phyloP scores from a whole-genome alignment of 768 basidiomycete species.

The Calvatia gigantea region DNA sequence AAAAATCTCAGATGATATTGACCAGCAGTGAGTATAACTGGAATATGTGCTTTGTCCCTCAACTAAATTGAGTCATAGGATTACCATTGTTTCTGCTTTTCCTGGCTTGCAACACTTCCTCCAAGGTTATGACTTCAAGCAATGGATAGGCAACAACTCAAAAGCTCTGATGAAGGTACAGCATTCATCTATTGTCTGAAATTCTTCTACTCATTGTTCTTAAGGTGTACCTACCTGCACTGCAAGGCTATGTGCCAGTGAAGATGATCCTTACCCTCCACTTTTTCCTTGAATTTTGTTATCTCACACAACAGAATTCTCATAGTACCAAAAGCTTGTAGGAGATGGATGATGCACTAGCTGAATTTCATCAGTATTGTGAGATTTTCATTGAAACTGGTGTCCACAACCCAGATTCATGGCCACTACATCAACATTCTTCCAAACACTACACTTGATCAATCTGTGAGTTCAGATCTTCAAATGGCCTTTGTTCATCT shows the following conservation, averaged over 20 bases:
- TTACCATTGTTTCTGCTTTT: conserved; percentile 20
- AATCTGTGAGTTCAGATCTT: conserved; percentile 22
- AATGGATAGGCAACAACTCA: conserved; percentile 35
- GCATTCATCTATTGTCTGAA: neutral
- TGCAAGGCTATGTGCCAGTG: conserved; percentile 15
- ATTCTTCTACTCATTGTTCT: neutral
- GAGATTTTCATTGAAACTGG: conserved; percentile 23
- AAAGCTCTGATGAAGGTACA: conserved; percentile 34
- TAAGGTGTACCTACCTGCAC: conserved; percentile 21
- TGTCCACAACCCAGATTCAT: conserved; percentile 14
- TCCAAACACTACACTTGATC: conserved; percentile 17
- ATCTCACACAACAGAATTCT: conserved; percentile 20
- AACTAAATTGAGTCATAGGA: conserved; percentile 7
- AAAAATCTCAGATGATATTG: neutral
- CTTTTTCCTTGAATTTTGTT: conserved; percentile 32
- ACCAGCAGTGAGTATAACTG: neutral
- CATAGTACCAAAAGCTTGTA: conserved; percentile 2
- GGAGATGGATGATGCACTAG: conserved; percentile 15
- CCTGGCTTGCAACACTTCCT: conserved; percentile 21
- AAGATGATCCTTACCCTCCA: conserved; percentile 18
- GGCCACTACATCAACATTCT: conserved; percentile 22
- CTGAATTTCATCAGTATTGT: conserved; percentile 25
- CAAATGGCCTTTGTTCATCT: conserved; percentile 27
- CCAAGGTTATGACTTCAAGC: conserved; percentile 25
- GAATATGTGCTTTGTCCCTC: neutral